phyloP scores from a whole-genome alignment of 2,329 filamentous ascomycete genomes.

The Arthroderma uncinatum region DNA sequence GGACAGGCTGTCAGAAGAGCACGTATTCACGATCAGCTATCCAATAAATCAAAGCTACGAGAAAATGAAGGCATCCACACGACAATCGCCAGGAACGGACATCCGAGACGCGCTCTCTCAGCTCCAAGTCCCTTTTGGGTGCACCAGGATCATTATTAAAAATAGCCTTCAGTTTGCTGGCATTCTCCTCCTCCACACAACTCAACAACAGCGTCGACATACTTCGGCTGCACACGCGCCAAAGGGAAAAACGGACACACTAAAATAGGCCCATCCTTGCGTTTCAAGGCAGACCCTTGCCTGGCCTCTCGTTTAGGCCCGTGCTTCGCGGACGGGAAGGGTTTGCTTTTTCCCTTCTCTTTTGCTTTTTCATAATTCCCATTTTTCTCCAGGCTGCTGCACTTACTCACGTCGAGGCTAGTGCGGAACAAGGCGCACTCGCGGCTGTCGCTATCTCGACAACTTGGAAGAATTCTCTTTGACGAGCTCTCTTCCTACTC shows the following conservation, averaged over 20 bases:
- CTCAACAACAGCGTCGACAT: neutral
- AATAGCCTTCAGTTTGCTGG: neutral
- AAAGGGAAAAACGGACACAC: neutral
- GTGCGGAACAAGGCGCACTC: neutral
- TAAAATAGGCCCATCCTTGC: neutral
- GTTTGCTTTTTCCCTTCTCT: constrained; percentile 3
- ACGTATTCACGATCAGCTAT: neutral
- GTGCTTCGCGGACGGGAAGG: constrained; percentile 4
- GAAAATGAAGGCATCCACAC: neutral
- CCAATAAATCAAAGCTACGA: neutral
- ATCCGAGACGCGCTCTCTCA: neutral
- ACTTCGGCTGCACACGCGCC: neutral
- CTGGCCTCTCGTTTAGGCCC: constrained; percentile 1
- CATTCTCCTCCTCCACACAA: neutral
- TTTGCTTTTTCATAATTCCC: constrained; percentile 4
- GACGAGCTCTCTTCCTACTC: neutral
- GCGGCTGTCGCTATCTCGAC: neutral
- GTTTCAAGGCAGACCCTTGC: constrained; percentile 5
- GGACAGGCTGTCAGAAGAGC: neutral
- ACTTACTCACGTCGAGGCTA: neutral
- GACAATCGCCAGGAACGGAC: neutral
- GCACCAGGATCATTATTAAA: neutral
- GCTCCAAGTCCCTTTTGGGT: neutral
- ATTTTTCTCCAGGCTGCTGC: neutral
- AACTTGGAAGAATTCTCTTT: neutral